phyloP scores from a whole-genome alignment of 2,329 filamentous ascomycete genomes.

The Rutstroemia sp. region DNA sequence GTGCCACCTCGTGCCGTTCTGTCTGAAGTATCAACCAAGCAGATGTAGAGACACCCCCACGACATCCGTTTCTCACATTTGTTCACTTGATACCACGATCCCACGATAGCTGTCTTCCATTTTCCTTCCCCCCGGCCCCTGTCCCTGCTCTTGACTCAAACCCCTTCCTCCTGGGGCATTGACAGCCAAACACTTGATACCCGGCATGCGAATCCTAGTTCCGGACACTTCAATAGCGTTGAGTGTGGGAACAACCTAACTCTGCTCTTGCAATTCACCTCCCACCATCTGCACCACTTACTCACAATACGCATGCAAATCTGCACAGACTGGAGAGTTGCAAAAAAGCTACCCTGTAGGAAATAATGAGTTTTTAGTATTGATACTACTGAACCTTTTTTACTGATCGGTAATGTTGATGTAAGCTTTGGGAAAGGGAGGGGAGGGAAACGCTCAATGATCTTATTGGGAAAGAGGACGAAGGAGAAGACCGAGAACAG shows the following conservation, averaged over 20 bases:
- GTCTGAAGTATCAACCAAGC: no score
- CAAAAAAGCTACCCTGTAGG: constrained; percentile 8
- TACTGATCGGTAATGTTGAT: not conserved
- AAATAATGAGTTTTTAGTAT: not conserved
- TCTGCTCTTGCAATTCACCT: no score
- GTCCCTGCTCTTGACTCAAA: no score
- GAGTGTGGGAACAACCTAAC: not conserved
- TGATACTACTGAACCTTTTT: not conserved
- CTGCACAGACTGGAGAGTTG: constrained; percentile 16
- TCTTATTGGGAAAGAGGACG: not conserved
- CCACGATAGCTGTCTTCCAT: no score
- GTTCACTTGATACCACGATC: no score
- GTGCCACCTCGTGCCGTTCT: no score
- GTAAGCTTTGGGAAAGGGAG: constrained; percentile 6
- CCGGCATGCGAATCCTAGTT: constrained; percentile 17
- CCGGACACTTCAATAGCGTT: constrained; percentile 17
- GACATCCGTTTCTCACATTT: no score
- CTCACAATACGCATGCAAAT: not conserved
- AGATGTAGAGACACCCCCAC: no score
- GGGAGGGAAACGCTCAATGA: no score
- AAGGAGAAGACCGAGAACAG: not conserved
- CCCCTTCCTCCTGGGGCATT: not conserved
- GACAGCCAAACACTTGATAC: not conserved
- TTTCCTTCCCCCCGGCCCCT: no score
- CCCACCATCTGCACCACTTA: not conserved